phyloP scores from a whole-genome alignment of 2,329 filamentous ascomycete genomes.

The Septoria linicola region DNA sequence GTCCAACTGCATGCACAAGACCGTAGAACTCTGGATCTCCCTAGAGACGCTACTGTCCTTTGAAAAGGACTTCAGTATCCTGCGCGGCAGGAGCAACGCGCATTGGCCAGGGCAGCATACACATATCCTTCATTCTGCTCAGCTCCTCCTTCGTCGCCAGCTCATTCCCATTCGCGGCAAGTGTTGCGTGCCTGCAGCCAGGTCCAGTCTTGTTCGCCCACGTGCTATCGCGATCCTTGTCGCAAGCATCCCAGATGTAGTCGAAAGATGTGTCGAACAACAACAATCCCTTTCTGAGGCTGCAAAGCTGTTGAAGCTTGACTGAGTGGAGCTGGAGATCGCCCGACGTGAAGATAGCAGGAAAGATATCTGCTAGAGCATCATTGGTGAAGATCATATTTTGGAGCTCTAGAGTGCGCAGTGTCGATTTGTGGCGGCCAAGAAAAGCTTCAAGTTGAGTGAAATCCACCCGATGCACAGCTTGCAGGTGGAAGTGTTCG shows the following conservation, averaged over 20 bases:
- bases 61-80: too few relatives aligned
- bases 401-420: conserved; percentile 8
- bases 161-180: conserved; percentile 4
- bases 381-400: conserved; percentile 15
- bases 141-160: conserved; percentile 1
- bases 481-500: conserved; percentile 4
- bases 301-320: conserved; percentile 17
- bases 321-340: conserved; percentile 8
- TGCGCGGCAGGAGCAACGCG: not conserved
- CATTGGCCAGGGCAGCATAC: conserved; percentile 2
- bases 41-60: too few relatives aligned
- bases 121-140: not conserved
- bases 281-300: conserved; percentile 8
- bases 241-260: conserved; percentile 9
- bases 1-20: too few relatives aligned
- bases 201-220: conserved; percentile 9
- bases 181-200: conserved; percentile 8
- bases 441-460: conserved; percentile 10
- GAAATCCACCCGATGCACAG: conserved; percentile 7
- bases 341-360: conserved; percentile 2
- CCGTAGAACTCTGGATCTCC: too few relatives aligned
- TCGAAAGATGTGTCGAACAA: conserved; percentile 7
- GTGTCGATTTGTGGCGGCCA: conserved; percentile 9
- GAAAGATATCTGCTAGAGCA: conserved; percentile 3
- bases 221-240: conserved; percentile 7